Evolutionary conservation across 1,284 basidiomycete species (phyloP).

Genomic region (Meira nashicola): DNA sequence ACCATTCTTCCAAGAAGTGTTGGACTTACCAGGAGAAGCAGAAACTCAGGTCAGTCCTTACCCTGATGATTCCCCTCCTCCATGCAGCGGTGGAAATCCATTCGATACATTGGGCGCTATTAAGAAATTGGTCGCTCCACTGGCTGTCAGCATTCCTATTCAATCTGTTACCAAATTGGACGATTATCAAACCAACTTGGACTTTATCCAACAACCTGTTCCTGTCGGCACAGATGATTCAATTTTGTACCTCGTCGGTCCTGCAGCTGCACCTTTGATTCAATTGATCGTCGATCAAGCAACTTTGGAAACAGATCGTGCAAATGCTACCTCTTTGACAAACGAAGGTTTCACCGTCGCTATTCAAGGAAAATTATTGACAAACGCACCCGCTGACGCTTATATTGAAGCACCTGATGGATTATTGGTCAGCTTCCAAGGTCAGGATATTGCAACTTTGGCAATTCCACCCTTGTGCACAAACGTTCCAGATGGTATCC

Average conservation of each 20-base stretch:
- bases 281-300: slow-evolving; percentile 66
- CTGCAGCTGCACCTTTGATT: slow-evolving; percentile 60
- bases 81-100: slow-evolving; percentile 59
- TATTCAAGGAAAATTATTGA: slow-evolving; percentile 44
- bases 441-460: slow-evolving; percentile 65
- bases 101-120: slow-evolving; percentile 59
- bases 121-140: slow-evolving; percentile 62
- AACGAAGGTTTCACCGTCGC: slow-evolving; percentile 51
- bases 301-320: slow-evolving; percentile 60
- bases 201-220: slow-evolving; percentile 64
- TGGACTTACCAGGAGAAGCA: slow-evolving; percentile 62
- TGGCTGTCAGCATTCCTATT: slow-evolving; percentile 60
- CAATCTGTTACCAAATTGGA: slow-evolving; percentile 37
- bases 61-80: slow-evolving; percentile 43
- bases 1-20: slow-evolving; percentile 61
- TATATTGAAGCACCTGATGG: slow-evolving; percentile 54
- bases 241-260: slow-evolving; percentile 66
- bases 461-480: slow-evolving; percentile 67
- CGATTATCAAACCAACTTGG: slow-evolving; percentile 59
- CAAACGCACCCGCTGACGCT: slow-evolving; percentile 56
- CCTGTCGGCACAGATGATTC: slow-evolving; percentile 65
- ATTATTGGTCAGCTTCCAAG: slow-evolving; percentile 64
- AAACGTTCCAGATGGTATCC: slow-evolving; percentile 65
- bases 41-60: slow-evolving; percentile 59
- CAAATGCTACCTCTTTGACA: slow-evolving; percentile 62